Conservation (phyloP, 1,284 basidiomycete genomes). For the Malassezia yamatoensis region DNA sequence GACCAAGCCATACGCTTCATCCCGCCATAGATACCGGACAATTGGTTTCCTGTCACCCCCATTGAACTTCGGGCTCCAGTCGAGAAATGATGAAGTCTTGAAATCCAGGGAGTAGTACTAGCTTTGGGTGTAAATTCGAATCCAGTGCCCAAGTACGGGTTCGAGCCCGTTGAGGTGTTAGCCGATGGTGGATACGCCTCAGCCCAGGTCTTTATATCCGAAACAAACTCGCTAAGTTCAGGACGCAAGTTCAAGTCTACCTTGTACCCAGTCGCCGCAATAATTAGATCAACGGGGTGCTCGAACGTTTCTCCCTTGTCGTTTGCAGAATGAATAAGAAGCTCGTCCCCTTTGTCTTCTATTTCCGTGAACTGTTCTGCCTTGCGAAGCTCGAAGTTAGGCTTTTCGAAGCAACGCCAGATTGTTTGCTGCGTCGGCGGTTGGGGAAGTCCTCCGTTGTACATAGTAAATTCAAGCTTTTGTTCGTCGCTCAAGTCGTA, state of each 20-base stretch:
- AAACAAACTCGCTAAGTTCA: conserved; percentile 4
- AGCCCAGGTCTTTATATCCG: conserved; percentile 6
- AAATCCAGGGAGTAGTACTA: neutral
- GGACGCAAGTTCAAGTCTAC: conserved; percentile 5
- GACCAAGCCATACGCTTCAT: conserved; percentile 12
- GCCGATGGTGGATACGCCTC: conserved; percentile 6
- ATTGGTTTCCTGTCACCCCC: conserved; percentile 11
- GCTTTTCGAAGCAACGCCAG: conserved; percentile 9
- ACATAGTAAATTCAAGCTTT: conserved; percentile 11
- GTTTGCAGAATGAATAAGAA: conserved; percentile 2
- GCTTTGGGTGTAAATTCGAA: conserved; percentile 7
- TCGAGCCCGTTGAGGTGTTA: neutral
- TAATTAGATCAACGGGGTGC: conserved; percentile 5
- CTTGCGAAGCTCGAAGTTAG: conserved; percentile 7
- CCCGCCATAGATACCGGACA: conserved; percentile 11
- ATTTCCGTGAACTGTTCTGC: neutral
- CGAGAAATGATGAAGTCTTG: conserved; percentile 8
- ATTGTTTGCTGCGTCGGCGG: conserved; percentile 12
- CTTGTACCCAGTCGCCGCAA: conserved; percentile 9
- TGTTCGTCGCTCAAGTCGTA: conserved; percentile 7
- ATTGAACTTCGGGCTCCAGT: conserved; percentile 10
- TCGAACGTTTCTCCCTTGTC: neutral
- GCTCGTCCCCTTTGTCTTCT: neutral
- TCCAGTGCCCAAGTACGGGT: conserved; percentile 5
- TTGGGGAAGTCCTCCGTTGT: conserved; percentile 9